Conservation (phyloP, 805 yeast genomes). For the Yarrowia sp. region DNA sequence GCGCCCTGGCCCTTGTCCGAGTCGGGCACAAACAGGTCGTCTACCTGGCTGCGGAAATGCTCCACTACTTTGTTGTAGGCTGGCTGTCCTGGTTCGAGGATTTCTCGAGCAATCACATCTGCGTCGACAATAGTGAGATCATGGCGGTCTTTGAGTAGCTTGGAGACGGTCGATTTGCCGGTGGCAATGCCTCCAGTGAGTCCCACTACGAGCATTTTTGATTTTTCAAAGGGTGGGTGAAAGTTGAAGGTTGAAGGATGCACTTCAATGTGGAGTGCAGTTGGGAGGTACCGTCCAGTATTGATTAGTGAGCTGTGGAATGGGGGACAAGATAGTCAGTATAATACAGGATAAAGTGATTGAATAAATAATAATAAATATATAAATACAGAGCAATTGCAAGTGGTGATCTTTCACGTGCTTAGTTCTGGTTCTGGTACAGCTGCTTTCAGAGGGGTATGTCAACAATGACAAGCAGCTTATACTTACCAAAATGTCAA, state of each 20-base stretch:
- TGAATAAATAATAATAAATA: not conserved
- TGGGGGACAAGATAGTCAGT: no score
- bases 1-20: constrained; percentile 34
- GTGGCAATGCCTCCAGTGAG: constrained; percentile 97
- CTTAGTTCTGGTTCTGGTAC: not conserved
- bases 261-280: constrained; percentile 4
- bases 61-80: constrained; percentile 67
- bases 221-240: not conserved
- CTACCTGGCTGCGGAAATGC: constrained; percentile 56
- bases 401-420: not conserved
- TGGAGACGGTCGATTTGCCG: constrained; percentile 92
- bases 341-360: not conserved
- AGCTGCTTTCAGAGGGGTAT: no score
- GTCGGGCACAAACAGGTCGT: constrained; percentile 47
- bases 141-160: constrained; percentile 51
- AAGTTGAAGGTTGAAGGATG: not conserved
- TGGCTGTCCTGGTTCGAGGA: constrained; percentile 73
- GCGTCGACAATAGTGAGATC: constrained; percentile 75
- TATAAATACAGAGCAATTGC: not conserved
- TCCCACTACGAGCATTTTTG: constrained; percentile 83
- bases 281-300: constrained; percentile 14
- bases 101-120: constrained; percentile 80
- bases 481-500: no score
- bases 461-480: no score
- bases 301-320: not conserved